Evolutionary conservation across 805 yeast genomes (phyloP), one percentile per base, ranked within the genome.

Genomic region (Candida multigemmis): DNA sequence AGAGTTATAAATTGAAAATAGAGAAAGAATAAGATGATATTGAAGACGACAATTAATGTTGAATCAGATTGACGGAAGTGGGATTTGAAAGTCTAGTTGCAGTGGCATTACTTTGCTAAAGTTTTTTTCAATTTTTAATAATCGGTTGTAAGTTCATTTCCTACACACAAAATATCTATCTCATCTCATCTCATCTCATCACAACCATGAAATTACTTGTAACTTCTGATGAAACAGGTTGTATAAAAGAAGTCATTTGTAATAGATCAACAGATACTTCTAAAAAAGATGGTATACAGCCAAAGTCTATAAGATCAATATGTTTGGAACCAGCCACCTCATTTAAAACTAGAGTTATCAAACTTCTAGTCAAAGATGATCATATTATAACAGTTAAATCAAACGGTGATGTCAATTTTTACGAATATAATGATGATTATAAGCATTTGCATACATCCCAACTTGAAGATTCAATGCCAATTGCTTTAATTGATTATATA

Each of bases 211-310:
- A 68, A 49, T 46, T 79, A 9, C 40, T 80, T 23, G 76, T 65
- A 3, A 61, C 84, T 22, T 69, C 82, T 11, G 80, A 72, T 34
- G 87, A 80, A 40, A 66, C 71, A 2, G 86, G 87, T 1, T 61
- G 71, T 5, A 38, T 77, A 28, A 79, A 78, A 38, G 85, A 77
- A 44, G 56, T 83, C 6, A 43, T 64, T 4, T 84, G 85, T 40
- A 47, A 56, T 12, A 56, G 65, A 27, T 89, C 87, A 0, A 77
- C 89, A 0, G 93, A 87, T 42, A 85, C 95, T 3, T 80, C 95
- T 5, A 60, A 64, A 22, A 74, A 77, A 42, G 68, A 69, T 18
- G 78, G 79, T 0, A 51, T 58, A 8, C 82, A 77, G 44, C 93
- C 94, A 1, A 64, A 60, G 26, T 53, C 70, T 12, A 60, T 77